Percentiles rank a stretch among this genome's conserved stretches.
These are phyloP conservation scores for Bryoerythrophyllum caledonicum DNA, from an alignment of 225 moss, liverwort and hornwort species.

Conservation along the genomic window DNA sequence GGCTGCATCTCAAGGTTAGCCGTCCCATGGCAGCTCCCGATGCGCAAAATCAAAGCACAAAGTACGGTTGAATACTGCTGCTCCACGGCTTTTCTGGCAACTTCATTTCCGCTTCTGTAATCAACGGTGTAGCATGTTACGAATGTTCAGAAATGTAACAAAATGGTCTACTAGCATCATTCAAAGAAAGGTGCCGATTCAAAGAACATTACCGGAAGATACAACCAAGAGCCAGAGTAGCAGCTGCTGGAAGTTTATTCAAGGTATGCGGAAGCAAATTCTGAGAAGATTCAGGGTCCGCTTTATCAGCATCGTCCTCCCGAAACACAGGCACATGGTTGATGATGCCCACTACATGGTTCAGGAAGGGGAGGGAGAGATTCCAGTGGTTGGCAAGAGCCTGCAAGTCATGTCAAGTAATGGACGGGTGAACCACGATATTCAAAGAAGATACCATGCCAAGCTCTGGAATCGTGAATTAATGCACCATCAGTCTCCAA, in stretches of 20 bases:
- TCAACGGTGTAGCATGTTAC: slow-evolving; percentile 26
- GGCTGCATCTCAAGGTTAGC: slow-evolving; percentile 66
- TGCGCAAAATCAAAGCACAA: slow-evolving; percentile 85
- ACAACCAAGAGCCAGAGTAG: slow-evolving; percentile 90
- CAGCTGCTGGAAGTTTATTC: slow-evolving; percentile 77
- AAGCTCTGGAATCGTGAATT: too few species aligned
- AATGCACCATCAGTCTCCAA: neutral
- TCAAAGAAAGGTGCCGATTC: neutral
- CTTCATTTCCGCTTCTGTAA: slow-evolving; percentile 55
- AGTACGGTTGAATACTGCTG: slow-evolving; percentile 84
- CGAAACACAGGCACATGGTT: slow-evolving; percentile 78
- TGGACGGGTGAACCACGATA: slow-evolving; percentile 2
- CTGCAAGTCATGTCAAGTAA: slow-evolving; percentile 46
- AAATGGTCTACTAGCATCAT: slow-evolving; percentile 12
- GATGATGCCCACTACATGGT: slow-evolving; percentile 80
- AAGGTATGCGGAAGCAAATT: slow-evolving; percentile 49
- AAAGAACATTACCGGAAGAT: slow-evolving; percentile 69
- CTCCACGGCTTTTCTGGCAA: slow-evolving; percentile 70
- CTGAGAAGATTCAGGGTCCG: slow-evolving; percentile 51
- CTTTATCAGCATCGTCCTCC: slow-evolving; percentile 75
- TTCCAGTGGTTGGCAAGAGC: slow-evolving; percentile 76
- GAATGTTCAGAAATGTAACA: neutral
- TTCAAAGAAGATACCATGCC: slow-evolving; percentile 1
- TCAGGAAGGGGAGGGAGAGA: slow-evolving; percentile 83
- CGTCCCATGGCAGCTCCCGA: slow-evolving; percentile 96